Evolutionary conservation across 805 yeast genomes (phyloP).

Genomic region (Yarrowia phangngaensis): DNA sequence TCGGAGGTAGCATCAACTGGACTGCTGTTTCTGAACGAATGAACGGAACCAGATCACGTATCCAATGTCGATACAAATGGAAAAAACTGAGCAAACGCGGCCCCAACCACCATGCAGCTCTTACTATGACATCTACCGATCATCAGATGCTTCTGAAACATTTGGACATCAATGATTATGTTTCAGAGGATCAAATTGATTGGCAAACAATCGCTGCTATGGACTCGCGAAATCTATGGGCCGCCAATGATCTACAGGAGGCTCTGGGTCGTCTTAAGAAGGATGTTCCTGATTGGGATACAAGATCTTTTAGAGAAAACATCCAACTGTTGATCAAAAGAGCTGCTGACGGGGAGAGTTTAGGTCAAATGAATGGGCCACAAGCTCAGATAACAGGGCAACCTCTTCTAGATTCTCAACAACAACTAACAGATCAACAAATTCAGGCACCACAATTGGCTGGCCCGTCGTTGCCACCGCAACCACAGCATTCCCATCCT

Average conservation of each 20-base stretch:
- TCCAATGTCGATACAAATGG: constrained; percentile 96
- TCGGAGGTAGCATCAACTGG: constrained; percentile 64
- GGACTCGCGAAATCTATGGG: constrained; percentile 50
- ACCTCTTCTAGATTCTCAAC: no score
- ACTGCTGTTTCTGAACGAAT: constrained; percentile 83
- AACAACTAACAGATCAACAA: no score
- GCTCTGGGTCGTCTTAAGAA: constrained; percentile 60
- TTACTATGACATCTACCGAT: constrained; percentile 46
- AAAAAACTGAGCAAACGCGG: constrained; percentile 69
- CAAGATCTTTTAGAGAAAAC: constrained; percentile 28
- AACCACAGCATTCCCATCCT: neutral
- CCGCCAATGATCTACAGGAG: constrained; percentile 56
- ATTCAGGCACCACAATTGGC: neutral
- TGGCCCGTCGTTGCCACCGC: constrained; percentile 3
- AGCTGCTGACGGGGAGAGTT: constrained; percentile 15
- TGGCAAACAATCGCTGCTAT: constrained; percentile 54
- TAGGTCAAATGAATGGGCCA: constrained; percentile 9
- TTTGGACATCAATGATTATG: constrained; percentile 45
- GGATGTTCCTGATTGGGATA: constrained; percentile 48
- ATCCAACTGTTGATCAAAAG: constrained; percentile 19
- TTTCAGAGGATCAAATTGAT: constrained; percentile 46
- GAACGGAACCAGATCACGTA: constrained; percentile 85
- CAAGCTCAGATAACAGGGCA: no score
- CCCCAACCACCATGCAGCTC: constrained; percentile 44
- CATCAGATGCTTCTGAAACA: constrained; percentile 50